Percentiles rank a stretch among this genome's conserved stretches.
These are phyloP conservation scores for Globisporangium uncinulatum DNA, from an alignment of 352 stramenopile species.

Conservation along the genomic window DNA sequence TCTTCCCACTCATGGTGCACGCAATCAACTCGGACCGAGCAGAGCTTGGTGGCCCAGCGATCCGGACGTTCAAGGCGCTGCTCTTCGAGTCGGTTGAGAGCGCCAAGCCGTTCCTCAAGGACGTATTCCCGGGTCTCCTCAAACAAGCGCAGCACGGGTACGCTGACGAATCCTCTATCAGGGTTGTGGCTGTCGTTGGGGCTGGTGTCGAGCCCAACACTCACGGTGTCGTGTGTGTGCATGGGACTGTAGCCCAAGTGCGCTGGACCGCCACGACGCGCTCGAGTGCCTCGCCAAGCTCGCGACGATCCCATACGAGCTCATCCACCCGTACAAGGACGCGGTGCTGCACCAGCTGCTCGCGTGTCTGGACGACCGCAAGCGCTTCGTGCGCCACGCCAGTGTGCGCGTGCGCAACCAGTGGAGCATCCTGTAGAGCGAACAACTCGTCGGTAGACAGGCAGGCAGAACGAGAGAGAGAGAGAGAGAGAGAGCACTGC, in stretches of 20 bases:
- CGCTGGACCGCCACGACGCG: constrained; percentile 63
- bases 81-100: constrained; percentile 73
- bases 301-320: constrained; percentile 77
- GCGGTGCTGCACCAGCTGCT: constrained; percentile 69
- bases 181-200: no score
- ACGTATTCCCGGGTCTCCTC: constrained; percentile 76
- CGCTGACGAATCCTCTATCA: constrained; percentile 6
- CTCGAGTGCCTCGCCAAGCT: constrained; percentile 77
- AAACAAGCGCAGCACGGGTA: constrained; percentile 80
- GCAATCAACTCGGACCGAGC: constrained; percentile 70
- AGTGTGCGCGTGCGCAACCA: constrained; percentile 87
- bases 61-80: constrained; percentile 72
- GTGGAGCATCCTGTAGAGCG: constrained; percentile 86
- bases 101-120: constrained; percentile 80
- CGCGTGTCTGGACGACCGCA: constrained; percentile 79
- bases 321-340: constrained; percentile 87
- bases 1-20: constrained; percentile 81
- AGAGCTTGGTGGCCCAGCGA: constrained; percentile 71
- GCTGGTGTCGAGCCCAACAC: not conserved
- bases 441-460: no score
- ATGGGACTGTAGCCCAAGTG: constrained; percentile 35
- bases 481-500: not conserved
- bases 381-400: constrained; percentile 82
- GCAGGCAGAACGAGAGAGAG: no score
- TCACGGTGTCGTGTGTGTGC: not conserved